Evolutionary conservation across 805 yeast species (phyloP).

Genomic region (Scheffersomyces amazonensis): DNA sequence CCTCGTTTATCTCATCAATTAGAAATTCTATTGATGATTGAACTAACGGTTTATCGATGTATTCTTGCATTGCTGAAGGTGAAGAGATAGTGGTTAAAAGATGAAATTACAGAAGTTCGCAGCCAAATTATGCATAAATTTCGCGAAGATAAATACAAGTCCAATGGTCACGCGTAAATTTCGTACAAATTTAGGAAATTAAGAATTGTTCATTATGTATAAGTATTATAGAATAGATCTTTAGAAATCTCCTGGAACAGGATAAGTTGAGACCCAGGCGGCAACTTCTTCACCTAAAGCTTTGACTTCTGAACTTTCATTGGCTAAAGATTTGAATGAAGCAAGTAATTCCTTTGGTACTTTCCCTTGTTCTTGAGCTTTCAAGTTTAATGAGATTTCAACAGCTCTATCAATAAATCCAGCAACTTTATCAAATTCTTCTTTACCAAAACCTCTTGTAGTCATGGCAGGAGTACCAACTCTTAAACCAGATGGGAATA

Average conservation of each 20-base stretch:
- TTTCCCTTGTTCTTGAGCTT: constrained; percentile 59
- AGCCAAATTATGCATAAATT: not conserved
- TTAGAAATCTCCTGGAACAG: constrained; percentile 79
- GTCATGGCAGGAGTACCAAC: constrained; percentile 99
- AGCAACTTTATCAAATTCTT: constrained; percentile 78
- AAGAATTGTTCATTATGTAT: not conserved
- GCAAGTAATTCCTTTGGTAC: constrained; percentile 93
- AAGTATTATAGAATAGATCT: too few relatives aligned
- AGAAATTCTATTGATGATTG: too few relatives aligned
- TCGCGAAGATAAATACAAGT: not conserved
- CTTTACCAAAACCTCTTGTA: constrained; percentile 91
- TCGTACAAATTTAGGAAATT: not conserved
- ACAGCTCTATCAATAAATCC: constrained; percentile 80
- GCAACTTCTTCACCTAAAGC: constrained; percentile 67
- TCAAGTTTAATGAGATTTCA: constrained; percentile 57
- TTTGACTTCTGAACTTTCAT: constrained; percentile 69
- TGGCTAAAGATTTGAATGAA: constrained; percentile 76
- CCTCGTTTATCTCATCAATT: too few relatives aligned
- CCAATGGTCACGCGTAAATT: not conserved
- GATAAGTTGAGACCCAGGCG: constrained; percentile 88
- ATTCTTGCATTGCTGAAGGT: too few relatives aligned
- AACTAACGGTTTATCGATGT: too few relatives aligned
- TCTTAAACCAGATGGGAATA: constrained; percentile 96
- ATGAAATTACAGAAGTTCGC: not conserved
- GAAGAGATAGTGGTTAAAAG: too few relatives aligned